Conservation (phyloP, 2,329 filamentous ascomycete species). For the Parascedosporium putredinis region DNA sequence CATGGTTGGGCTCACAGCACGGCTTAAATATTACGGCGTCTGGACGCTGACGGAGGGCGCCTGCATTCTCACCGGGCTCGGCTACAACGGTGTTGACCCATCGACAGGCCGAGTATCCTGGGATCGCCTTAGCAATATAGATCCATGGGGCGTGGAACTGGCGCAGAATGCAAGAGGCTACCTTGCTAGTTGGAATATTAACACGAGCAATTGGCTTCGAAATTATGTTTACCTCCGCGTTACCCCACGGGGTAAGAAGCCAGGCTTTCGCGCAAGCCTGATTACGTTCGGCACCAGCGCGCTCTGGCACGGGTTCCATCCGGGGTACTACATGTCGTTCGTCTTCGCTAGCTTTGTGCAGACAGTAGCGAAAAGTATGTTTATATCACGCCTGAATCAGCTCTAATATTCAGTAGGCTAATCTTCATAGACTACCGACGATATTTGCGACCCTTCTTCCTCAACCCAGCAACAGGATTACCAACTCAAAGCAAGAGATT, state of each 20-base stretch:
- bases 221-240: conserved; percentile 95
- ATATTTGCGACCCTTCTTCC: conserved; percentile 83
- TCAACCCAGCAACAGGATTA: conserved; percentile 62
- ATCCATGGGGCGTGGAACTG: conserved; percentile 72
- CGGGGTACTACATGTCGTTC: conserved; percentile 90
- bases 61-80: conserved; percentile 86
- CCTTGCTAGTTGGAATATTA: conserved; percentile 93
- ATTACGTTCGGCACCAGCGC: conserved; percentile 91
- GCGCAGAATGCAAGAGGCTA: conserved; percentile 93
- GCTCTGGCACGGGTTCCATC: conserved; percentile 97
- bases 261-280: conserved; percentile 87
- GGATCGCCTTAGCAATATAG: conserved; percentile 81
- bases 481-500: conserved; percentile 66
- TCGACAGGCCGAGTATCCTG: conserved; percentile 77
- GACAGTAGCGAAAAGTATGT: conserved; percentile 79
- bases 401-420: background rate
- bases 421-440: conserved; percentile 67
- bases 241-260: conserved; percentile 90
- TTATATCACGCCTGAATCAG: too few relatives aligned
- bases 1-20: conserved; percentile 69
- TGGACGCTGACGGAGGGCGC: conserved; percentile 90
- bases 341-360: conserved; percentile 84
- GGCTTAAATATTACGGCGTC: conserved; percentile 93
- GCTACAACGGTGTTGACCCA: conserved; percentile 86
- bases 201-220: conserved; percentile 92